A percentile compares a stretch with the other conserved stretches of the same genome.
Evolutionary conservation across 768 basidiomycete species (phyloP).

Genomic region (Rhizopogon vinicolor): DNA sequence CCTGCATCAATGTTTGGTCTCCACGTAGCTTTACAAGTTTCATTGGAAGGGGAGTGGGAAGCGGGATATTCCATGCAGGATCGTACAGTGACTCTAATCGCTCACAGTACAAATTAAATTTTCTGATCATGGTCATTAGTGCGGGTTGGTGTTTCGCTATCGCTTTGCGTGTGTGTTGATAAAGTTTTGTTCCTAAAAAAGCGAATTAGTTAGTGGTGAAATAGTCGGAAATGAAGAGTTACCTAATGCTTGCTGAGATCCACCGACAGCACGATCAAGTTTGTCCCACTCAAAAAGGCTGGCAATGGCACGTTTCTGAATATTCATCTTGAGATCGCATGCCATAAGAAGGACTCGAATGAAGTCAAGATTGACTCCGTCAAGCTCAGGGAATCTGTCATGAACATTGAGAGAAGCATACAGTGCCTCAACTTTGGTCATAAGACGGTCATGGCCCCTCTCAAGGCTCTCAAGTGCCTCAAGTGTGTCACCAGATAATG

Average conservation of each 20-base stretch:
- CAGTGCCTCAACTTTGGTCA: slow-evolving; percentile 1
- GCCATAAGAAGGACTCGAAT: slow-evolving; percentile 1
- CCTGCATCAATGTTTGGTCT: slow-evolving; percentile 27
- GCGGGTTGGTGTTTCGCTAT: slow-evolving; percentile 24
- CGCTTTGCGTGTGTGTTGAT: slow-evolving; percentile 24
- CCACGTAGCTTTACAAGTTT: slow-evolving; percentile 16
- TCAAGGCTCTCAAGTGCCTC: slow-evolving; percentile 14
- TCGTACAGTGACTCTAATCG: slow-evolving; percentile 14
- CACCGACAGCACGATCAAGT: slow-evolving; percentile 17
- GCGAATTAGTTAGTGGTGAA: background rate
- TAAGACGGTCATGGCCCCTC: background rate
- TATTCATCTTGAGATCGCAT: slow-evolving; percentile 20
- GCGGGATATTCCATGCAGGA: slow-evolving; percentile 22
- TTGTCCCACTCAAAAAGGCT: slow-evolving; percentile 24
- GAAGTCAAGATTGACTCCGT: slow-evolving; percentile 6
- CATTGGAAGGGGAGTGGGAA: slow-evolving; percentile 28
- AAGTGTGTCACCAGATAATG: slow-evolving; percentile 2
- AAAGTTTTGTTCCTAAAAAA: slow-evolving; percentile 22
- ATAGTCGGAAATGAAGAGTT: background rate
- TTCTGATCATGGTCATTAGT: slow-evolving; percentile 16
- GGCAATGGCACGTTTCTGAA: slow-evolving; percentile 17
- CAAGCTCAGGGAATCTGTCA: slow-evolving; percentile 3
- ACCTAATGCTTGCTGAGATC: slow-evolving; percentile 23
- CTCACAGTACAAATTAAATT: slow-evolving; percentile 26
- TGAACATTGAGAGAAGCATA: slow-evolving; percentile 9